phyloP scores from a whole-genome alignment of 192 early-diverging fungal species.

The Phycomyces blakesleeanus region DNA sequence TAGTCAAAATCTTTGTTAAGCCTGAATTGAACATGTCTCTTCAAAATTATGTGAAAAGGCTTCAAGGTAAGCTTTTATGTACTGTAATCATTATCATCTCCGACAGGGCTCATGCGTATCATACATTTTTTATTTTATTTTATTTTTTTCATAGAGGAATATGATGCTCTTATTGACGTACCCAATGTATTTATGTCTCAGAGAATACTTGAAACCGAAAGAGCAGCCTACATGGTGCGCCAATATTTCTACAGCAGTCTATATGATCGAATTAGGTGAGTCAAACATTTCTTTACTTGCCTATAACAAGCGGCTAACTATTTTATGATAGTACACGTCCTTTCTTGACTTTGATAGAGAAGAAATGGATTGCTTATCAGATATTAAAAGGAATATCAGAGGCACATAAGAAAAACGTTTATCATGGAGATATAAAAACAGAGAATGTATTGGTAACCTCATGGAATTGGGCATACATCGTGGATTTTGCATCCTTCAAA shows the following conservation, averaged over 20 bases:
- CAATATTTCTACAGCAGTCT: constrained; percentile 88
- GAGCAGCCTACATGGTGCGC: constrained; percentile 84
- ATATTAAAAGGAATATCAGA: constrained; percentile 77
- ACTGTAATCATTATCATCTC: not conserved
- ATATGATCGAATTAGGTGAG: constrained; percentile 91
- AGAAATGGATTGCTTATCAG: constrained; percentile 95
- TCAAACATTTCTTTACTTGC: not conserved
- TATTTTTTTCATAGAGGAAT: constrained; percentile 49
- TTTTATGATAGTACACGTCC: constrained; percentile 73
- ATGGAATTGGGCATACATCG: constrained; percentile 92
- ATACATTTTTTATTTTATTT: constrained; percentile 9
- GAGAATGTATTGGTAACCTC: constrained; percentile 93
- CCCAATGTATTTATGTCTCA: constrained; percentile 81
- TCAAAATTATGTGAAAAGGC: constrained; percentile 43
- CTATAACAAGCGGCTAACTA: not conserved
- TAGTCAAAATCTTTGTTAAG: constrained; percentile 93
- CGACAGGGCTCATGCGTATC: not conserved
- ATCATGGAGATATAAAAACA: constrained; percentile 94
- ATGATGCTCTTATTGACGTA: constrained; percentile 57
- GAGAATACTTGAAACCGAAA: constrained; percentile 81
- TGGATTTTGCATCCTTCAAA: constrained; percentile 89
- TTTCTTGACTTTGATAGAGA: constrained; percentile 82
- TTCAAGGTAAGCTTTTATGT: constrained; percentile 47
- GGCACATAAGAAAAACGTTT: constrained; percentile 70
- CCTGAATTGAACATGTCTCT: constrained; percentile 65